Percentiles rank a stretch among this genome's conserved stretches.
Evolutionary conservation across 331 rosid genomes (phyloP).

Genomic region (Acacia concinna): DNA sequence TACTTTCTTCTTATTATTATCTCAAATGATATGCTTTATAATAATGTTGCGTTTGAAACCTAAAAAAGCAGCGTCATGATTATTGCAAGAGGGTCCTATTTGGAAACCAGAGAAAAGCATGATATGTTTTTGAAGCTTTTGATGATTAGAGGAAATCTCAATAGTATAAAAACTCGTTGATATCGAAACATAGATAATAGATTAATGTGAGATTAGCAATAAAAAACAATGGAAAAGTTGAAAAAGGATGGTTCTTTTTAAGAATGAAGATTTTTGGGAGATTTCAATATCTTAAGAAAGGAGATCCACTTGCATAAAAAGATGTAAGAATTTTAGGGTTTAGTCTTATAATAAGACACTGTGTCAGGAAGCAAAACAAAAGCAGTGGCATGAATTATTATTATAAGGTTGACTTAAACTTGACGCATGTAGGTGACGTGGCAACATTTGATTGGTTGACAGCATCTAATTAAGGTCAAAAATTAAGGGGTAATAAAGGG

Average conservation of each 20-base stretch:
- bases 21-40: slow-evolving; percentile 8
- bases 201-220: background rate
- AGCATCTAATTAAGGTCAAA: slow-evolving; percentile 71
- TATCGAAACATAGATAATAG: background rate
- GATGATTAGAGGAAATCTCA: slow-evolving; percentile 28
- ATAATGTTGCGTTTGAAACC: slow-evolving; percentile 3
- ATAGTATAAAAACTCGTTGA: background rate
- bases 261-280: slow-evolving; percentile 15
- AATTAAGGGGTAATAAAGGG: slow-evolving; percentile 52
- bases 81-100: slow-evolving; percentile 12
- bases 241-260: slow-evolving; percentile 25
- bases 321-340: slow-evolving; percentile 23
- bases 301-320: slow-evolving; percentile 31
- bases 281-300: slow-evolving; percentile 31
- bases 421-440: slow-evolving; percentile 35
- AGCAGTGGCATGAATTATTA: slow-evolving; percentile 29
- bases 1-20: background rate
- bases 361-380: slow-evolving; percentile 20
- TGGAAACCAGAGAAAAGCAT: slow-evolving; percentile 25
- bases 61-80: slow-evolving; percentile 4
- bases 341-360: slow-evolving; percentile 24
- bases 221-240: background rate
- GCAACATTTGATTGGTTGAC: slow-evolving; percentile 40
- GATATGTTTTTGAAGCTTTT: slow-evolving; percentile 30
- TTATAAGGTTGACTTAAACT: slow-evolving; percentile 61